These are phyloP conservation scores for Chrysoporthe puriensis DNA, from an alignment of 2,329 filamentous ascomycete species.

Conservation along the genomic window DNA sequence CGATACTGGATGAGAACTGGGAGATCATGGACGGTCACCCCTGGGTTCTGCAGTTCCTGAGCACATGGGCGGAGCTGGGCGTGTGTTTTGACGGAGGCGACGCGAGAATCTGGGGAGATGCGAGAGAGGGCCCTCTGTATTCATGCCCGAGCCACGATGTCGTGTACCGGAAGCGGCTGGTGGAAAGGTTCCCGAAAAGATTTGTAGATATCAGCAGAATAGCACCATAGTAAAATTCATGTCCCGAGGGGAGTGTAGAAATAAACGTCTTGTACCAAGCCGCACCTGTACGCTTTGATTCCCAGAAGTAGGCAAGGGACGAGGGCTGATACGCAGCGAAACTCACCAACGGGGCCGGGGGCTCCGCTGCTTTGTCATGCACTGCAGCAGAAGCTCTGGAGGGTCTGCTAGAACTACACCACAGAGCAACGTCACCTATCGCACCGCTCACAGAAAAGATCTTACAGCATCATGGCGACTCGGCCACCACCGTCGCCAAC, in stretches of 20 bases:
- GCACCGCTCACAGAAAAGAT: not conserved
- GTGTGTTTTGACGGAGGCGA: constrained; percentile 27
- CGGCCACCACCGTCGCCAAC: constrained; percentile 11
- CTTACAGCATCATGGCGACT: not conserved
- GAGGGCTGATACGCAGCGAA: too few species aligned
- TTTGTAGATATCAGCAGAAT: constrained; percentile 27
- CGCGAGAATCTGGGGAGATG: constrained; percentile 26
- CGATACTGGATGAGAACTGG: constrained; percentile 29
- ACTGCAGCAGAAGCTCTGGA: not conserved
- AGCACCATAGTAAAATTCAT: not conserved
- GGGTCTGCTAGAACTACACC: not conserved
- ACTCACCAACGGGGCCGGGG: too few species aligned
- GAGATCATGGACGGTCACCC: constrained; percentile 26
- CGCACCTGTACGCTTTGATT: too few species aligned
- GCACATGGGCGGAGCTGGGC: constrained; percentile 27
- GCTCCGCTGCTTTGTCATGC: too few species aligned
- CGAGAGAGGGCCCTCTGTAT: constrained; percentile 27
- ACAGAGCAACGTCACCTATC: not conserved
- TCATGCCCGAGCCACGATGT: constrained; percentile 28
- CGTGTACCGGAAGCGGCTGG: constrained; percentile 27
- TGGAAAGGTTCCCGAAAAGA: constrained; percentile 27
- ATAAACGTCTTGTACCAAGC: too few species aligned
- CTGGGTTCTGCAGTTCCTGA: constrained; percentile 29
- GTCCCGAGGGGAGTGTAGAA: too few species aligned
- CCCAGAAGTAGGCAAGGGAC: too few species aligned